Base-by-base conservation (phyloP, 2,329 filamentous ascomycete species). In the Colletotrichum brevisporum region DNA sequence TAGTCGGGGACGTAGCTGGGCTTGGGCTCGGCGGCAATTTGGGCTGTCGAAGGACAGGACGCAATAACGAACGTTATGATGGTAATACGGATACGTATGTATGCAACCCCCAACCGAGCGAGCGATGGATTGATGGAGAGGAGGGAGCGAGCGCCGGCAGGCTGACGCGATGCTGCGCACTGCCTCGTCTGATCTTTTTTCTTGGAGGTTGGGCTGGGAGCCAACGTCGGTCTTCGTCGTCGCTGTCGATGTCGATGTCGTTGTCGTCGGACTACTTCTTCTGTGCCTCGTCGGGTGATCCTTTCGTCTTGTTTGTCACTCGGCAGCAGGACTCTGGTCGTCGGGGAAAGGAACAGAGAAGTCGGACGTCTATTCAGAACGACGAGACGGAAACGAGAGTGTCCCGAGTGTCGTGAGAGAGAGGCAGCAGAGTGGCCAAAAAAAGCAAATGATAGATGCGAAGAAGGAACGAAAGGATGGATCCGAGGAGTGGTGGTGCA, bases 91-190 rank as follows among this genome's bases (percentile, higher is more conserved):
- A 24, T 24, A 10, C 8, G 27, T 36, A 9, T 10, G 31, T 43
- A 48, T 31, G 56, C 60, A 54, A 24, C 21, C 43, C 31, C 39
- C 54, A 51, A n/a, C 47, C 13, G 39, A 26, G 65, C 41, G 50
- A 50, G 63, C 57, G 50, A 62, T 62, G 63, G 50, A 51, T 55
- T 16, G 48, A 47, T 41, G 6, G 18, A 31, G 39, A 47, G 53
- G 36, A 48, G n/a, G 55, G 63, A 41, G 21, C 63, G 48, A 54
- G 50, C 47, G 47, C 31, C 31, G 31, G 31, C 31, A 36, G 31
- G 31, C 26, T 59, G 54, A 55, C 43, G 62, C 61, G 55, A 60
- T 61, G 31, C 55, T 66, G 62, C 62, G 66, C 55, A 66, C 55
- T 56, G 56, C 39, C 48, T 53, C 48, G 50, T 55, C 31, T 15